Evolutionary conservation across 2,329 filamentous ascomycete genomes (phyloP), one percentile per base, ranked within the genome.

Genomic region (Aspergillus floridensis): DNA sequence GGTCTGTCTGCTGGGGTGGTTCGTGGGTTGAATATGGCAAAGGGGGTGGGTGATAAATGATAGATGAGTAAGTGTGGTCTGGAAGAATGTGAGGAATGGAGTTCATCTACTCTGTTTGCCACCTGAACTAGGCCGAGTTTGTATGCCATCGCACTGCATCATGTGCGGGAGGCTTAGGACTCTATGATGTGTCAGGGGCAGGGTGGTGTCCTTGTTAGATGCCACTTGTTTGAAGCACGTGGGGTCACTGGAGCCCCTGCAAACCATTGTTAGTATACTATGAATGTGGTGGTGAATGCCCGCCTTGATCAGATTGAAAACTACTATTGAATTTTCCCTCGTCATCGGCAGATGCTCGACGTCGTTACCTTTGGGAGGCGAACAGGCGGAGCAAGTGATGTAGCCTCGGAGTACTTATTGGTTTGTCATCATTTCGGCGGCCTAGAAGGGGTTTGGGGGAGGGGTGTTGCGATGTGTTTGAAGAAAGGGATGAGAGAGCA

Each of bases 221-320:
- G 38, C 16, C 2, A 7, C 2, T 41, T 14, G 16, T 5, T 8
- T 41, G 16, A 12, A 41, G 16, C 12, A 41, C 5, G 38, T n/a
- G 14, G 6, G 38, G 5, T 21, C 21, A 21, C 21, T 14, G 4
- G 32, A 35, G 32, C 32, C 14, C 32, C 32, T 35, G 32, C 32
- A 35, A 8, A 35, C 3, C 32, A 11, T 35, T 10, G 14, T 26
- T 26, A 26, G 24, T 7, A 7, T 35, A 14, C 4, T 3, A 35
- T 35, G 32, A 5, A 5, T 4, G 14, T 35, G 32, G 11, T 35
- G 14, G 32, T 35, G 32, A 16, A 16, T 6, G n/a, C 16, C 38
- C 16, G 38, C 38, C 38, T 44, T 44, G 6, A 62, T 75, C 72
- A 74, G 74, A 76, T 77, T 78, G 76, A 78, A 77, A 77, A 78